Percentiles rank a stretch among this genome's conserved stretches.
phyloP scores from a whole-genome alignment of 2,329 filamentous ascomycete species.

The Neonectria neomacrospora region DNA sequence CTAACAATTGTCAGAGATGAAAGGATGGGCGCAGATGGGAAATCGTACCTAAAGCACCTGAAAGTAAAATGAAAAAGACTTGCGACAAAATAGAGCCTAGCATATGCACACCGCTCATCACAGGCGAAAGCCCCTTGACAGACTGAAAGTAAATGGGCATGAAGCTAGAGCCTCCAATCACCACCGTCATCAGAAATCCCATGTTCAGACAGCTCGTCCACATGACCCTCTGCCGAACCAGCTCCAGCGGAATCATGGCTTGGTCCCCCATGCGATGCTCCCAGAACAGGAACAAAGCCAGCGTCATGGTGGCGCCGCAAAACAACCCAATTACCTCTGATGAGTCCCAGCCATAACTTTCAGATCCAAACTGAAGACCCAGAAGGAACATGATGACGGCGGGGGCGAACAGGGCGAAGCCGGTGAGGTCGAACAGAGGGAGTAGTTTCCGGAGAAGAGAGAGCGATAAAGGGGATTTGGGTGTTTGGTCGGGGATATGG shows the following conservation, averaged over 20 bases:
- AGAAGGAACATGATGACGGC: constrained; percentile 56
- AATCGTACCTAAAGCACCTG: constrained; percentile 43
- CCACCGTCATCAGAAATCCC: constrained; percentile 54
- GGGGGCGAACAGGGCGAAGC: constrained; percentile 57
- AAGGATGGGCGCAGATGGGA: not conserved
- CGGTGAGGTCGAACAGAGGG: constrained; percentile 53
- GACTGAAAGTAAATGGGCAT: constrained; percentile 62
- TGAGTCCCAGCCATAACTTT: constrained; percentile 48
- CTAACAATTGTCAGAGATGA: constrained; percentile 7
- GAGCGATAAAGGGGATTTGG: constrained; percentile 44
- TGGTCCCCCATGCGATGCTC: constrained; percentile 55
- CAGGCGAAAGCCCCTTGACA: constrained; percentile 49
- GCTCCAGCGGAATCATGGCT: constrained; percentile 58
- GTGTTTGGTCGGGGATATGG: constrained; percentile 51
- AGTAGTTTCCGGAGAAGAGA: constrained; percentile 41
- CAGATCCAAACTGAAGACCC: constrained; percentile 57
- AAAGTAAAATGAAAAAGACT: constrained; percentile 35
- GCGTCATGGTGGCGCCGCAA: constrained; percentile 47
- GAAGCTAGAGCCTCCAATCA: constrained; percentile 56
- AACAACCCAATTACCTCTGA: constrained; percentile 55
- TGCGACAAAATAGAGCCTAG: constrained; percentile 42
- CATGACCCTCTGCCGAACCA: constrained; percentile 55
- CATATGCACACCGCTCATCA: constrained; percentile 44
- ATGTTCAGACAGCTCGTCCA: constrained; percentile 52
- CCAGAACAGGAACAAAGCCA: constrained; percentile 53